These are phyloP conservation scores for Kluyveromyces sp. DNA, from an alignment of 1,139 yeast species.

Conservation along the genomic window DNA sequence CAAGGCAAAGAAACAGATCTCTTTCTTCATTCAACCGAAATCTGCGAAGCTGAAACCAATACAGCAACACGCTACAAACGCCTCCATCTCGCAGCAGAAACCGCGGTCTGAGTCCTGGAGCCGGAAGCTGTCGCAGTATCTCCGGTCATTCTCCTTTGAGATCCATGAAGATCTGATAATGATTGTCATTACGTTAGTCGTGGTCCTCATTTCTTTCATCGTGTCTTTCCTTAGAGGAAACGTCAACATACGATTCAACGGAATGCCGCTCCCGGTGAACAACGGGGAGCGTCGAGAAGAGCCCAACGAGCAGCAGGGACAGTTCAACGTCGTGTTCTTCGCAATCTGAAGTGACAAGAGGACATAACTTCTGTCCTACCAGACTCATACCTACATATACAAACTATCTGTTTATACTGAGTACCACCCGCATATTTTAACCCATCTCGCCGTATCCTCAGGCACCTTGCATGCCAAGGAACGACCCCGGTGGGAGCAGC, in stretches of 20 bases:
- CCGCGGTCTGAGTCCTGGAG: neutral
- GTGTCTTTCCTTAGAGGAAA: slow-evolving; percentile 19
- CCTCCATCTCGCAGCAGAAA: neutral
- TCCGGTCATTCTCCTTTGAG: neutral
- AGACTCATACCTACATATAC: too few species aligned
- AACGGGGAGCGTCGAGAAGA: slow-evolving; percentile 8
- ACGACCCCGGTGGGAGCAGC: too few species aligned
- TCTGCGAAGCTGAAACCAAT: neutral
- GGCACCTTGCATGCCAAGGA: too few species aligned
- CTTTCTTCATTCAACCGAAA: neutral
- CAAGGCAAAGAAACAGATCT: neutral
- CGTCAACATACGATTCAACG: slow-evolving; percentile 24
- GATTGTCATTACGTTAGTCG: slow-evolving; percentile 10
- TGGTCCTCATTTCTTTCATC: slow-evolving; percentile 19
- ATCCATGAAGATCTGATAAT: neutral
- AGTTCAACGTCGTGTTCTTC: slow-evolving; percentile 24
- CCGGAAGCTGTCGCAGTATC: neutral
- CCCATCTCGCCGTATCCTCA: too few species aligned
- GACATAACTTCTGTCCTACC: too few species aligned
- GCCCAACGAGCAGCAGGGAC: slow-evolving; percentile 13
- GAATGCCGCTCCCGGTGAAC: slow-evolving; percentile 16
- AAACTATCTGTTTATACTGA: too few species aligned
- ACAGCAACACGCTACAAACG: neutral
- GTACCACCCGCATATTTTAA: too few species aligned
- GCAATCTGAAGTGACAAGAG: slow-evolving; percentile 19